Base-by-base conservation (phyloP, 2,329 filamentous ascomycete species). In the Phoma herbarum region DNA sequence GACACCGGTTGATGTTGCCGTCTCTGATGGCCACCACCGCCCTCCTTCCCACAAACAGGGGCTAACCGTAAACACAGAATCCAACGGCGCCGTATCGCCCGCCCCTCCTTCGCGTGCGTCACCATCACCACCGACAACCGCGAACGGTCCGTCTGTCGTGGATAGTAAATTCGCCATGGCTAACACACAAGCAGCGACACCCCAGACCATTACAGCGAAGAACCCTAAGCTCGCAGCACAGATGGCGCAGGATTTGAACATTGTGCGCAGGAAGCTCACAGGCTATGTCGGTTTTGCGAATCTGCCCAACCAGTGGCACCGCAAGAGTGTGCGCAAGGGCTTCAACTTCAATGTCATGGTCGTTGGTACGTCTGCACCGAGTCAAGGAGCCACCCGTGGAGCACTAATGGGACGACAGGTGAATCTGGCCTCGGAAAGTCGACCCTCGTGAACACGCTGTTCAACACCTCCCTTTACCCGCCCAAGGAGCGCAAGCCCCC, bases 311-410 rank as follows among this genome's bases (percentile, higher is more conserved):
- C 95, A 99, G 83, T 99, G 95, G 95, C 95, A 99, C 85, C 94
- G 95, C 81, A 99, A 99, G 90, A 97, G 93, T 88, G 95, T 99
- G 75, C 92, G 95, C 78, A 99, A 99, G 83, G 95, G 95, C 63
- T 99, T 99, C 88, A 99, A 98, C 87, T 99, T 99, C 86, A 99
- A 99, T 79, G 95, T 99, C 71, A 99, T 99, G 95, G 95, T 99
- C 81, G 95, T 99, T 82, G 95, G 95, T 98, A 85, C 77, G 93
- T 89, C 33, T 55, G 39, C 52, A 51, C 47, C 26, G 20, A n/a
- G 16, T 16, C 29, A 20, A 14, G 2, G 12, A 31, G 14, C 26
- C 45, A 35, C 33, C 31, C 37, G n/a, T 29, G 29, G 20, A n/a
- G 18, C 47, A 53, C 65, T 73, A 64, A 72, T 56, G 39, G 51